Conservation (phyloP, 148 eudicot species). For the Vaccinium vitisidaea region DNA sequence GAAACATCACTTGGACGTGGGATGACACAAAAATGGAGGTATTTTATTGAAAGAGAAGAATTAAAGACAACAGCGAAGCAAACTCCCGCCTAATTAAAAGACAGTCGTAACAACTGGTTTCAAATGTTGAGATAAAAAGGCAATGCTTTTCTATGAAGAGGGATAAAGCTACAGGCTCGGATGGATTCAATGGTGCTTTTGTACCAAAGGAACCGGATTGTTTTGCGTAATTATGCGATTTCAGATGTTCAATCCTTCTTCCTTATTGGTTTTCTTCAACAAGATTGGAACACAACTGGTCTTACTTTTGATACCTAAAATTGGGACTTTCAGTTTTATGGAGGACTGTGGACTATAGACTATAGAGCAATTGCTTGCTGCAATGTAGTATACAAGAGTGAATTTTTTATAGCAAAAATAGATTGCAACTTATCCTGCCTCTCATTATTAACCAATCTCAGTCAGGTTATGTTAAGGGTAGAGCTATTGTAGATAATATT, state of each 20-base stretch:
- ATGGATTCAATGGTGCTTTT: slow-evolving; percentile 3
- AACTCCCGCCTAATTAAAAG: background rate
- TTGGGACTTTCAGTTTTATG: background rate
- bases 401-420: background rate
- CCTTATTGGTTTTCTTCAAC: slow-evolving; percentile 2
- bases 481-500: background rate
- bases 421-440: background rate
- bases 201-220: background rate
- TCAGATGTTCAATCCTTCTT: background rate
- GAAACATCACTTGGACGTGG: background rate
- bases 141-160: background rate
- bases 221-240: background rate
- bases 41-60: background rate
- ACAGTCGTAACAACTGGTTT: background rate
- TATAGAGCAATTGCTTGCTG: background rate
- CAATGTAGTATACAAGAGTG: background rate
- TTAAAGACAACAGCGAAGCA: background rate
- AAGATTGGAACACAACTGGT: background rate
- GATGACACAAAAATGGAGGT: background rate
- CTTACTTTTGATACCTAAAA: background rate
- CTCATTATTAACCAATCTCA: background rate
- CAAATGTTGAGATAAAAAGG: background rate
- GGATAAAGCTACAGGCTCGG: background rate
- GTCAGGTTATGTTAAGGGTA: background rate
- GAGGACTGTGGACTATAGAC: background rate